phyloP scores from a whole-genome alignment of 768 basidiomycete species.

The Auriscalpium microsporum region DNA sequence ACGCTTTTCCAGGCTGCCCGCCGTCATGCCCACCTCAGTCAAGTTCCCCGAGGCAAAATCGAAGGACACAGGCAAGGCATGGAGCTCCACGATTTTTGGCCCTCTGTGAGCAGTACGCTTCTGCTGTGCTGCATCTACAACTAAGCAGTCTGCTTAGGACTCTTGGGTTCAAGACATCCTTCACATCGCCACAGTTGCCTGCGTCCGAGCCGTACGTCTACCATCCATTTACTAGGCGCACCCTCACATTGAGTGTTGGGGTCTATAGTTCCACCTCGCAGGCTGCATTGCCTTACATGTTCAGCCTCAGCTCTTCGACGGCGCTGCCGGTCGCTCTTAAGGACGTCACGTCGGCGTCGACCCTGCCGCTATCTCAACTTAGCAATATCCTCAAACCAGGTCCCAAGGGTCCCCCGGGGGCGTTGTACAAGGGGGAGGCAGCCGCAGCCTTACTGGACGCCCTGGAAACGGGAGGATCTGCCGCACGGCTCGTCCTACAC shows the following conservation, averaged over 20 bases:
- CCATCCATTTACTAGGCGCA: neutral
- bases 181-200: neutral
- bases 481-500: constrained; percentile 10
- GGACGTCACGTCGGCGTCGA: constrained; percentile 6
- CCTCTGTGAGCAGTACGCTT: constrained; percentile 9
- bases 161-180: constrained; percentile 3
- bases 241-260: too few relatives aligned
- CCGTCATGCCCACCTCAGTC: constrained; percentile 10
- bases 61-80: constrained; percentile 1
- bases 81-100: constrained; percentile 13
- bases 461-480: constrained; percentile 14
- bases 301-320: neutral
- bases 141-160: neutral
- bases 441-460: constrained; percentile 11
- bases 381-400: constrained; percentile 6
- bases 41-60: constrained; percentile 8
- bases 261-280: neutral
- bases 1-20: constrained; percentile 3
- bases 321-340: constrained; percentile 12
- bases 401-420: constrained; percentile 13
- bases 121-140: neutral
- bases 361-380: neutral
- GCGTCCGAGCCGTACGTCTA: neutral
- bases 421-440: constrained; percentile 14
- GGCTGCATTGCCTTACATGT: neutral